Evolutionary conservation across 148 eudicot genomes (phyloP).

Genomic region (Gaultheria prostrata): DNA sequence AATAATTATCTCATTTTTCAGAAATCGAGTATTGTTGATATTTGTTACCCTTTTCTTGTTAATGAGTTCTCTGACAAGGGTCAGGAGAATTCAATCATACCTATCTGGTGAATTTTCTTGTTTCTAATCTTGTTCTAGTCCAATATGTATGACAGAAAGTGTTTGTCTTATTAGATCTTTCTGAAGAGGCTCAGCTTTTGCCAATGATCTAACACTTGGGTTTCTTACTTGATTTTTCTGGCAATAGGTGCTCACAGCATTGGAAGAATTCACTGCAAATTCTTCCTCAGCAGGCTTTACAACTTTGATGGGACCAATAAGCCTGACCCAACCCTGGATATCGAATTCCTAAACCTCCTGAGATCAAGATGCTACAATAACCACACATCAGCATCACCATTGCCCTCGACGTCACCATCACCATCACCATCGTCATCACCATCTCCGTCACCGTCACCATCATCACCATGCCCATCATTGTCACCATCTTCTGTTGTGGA

Average conservation of each 20-base stretch:
- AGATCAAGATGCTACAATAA: slow-evolving; percentile 39
- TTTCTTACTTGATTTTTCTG: slow-evolving; percentile 4
- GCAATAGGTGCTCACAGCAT: slow-evolving; percentile 28
- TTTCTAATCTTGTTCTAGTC: not conserved
- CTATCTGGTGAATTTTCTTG: slow-evolving; percentile 9
- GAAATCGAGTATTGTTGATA: not conserved
- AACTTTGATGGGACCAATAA: slow-evolving; percentile 26
- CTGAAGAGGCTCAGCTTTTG: slow-evolving; percentile 7
- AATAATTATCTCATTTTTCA: not conserved
- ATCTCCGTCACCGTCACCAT: slow-evolving; percentile 4
- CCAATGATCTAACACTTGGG: not conserved
- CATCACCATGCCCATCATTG: not conserved
- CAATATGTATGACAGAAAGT: not conserved
- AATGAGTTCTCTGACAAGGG: not conserved
- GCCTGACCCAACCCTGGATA: slow-evolving; percentile 37
- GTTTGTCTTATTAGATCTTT: not conserved
- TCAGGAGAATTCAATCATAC: not conserved
- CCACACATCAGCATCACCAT: not conserved
- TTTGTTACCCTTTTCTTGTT: not conserved
- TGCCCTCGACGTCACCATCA: no score
- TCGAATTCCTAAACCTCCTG: slow-evolving; percentile 31
- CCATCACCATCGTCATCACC: not conserved
- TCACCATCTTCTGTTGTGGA: not conserved
- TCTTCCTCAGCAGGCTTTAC: slow-evolving; percentile 36
- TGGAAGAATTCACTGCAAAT: slow-evolving; percentile 50